Conservation (phyloP, 2,329 filamentous ascomycete genomes). For the Epichloe amarillans region DNA sequence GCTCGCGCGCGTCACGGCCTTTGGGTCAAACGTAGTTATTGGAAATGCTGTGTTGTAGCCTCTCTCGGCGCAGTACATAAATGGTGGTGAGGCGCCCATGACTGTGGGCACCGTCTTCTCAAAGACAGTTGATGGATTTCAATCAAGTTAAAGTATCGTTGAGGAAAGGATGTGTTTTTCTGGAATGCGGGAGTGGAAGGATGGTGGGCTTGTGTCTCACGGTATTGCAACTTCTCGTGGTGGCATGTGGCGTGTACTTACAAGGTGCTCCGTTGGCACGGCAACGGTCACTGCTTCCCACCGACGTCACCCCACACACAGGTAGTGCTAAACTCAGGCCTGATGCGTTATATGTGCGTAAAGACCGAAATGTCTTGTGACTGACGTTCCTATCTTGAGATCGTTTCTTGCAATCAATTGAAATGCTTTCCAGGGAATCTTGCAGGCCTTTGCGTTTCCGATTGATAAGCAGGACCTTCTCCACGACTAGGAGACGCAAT, state of each 20-base stretch:
- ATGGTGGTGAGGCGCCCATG: constrained; percentile 38
- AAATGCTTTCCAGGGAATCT: neutral
- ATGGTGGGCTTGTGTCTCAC: constrained; percentile 1
- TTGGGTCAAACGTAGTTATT: constrained; percentile 63
- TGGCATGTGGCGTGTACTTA: neutral
- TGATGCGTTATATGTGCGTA: no score
- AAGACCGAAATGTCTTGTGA: neutral
- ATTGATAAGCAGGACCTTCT: neutral
- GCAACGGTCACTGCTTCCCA: constrained; percentile 10
- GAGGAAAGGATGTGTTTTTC: neutral
- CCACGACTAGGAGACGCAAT: neutral
- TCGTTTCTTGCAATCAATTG: neutral
- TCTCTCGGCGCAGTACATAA: constrained; percentile 52
- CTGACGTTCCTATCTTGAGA: no score
- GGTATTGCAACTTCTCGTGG: neutral
- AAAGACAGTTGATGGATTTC: neutral
- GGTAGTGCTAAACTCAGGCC: no score
- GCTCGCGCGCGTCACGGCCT: constrained; percentile 70
- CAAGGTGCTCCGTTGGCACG: constrained; percentile 11
- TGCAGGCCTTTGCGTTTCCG: neutral
- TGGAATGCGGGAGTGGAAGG: neutral
- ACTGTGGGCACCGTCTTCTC: neutral
- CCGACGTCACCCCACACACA: no score
- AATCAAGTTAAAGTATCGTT: neutral
- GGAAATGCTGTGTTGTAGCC: constrained; percentile 39